These are phyloP conservation scores for Ceratocystiopsis minuta DNA, from an alignment of 2,329 filamentous ascomycete genomes.

Conservation along the genomic window DNA sequence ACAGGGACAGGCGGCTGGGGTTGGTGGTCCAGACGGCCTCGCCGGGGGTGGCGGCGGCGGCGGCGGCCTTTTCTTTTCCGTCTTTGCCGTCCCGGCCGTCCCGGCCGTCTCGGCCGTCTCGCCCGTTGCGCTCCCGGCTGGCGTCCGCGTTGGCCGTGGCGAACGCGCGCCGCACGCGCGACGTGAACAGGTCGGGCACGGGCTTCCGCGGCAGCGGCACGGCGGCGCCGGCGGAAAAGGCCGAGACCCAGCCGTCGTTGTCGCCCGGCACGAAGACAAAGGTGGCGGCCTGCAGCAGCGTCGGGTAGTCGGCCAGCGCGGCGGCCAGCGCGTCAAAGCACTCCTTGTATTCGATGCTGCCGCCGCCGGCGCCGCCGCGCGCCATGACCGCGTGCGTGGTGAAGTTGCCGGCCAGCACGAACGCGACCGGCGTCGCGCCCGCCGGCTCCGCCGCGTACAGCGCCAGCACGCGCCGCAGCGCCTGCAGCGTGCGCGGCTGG, in stretches of 20 bases:
- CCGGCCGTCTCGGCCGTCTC: too few relatives aligned
- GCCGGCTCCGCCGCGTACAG: conserved; percentile 50
- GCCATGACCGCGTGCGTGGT: conserved; percentile 46
- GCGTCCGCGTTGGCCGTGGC: conserved; percentile 56
- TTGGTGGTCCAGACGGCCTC: conserved; percentile 81
- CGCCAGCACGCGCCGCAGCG: conserved; percentile 60
- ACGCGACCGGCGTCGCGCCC: conserved; percentile 52
- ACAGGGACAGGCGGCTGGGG: conserved; percentile 63
- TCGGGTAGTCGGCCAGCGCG: conserved; percentile 66
- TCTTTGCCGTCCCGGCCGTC: too few relatives aligned
- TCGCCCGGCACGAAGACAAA: conserved; percentile 92
- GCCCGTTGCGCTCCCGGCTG: conserved; percentile 2
- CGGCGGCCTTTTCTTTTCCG: too few relatives aligned
- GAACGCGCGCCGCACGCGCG: conserved; percentile 65
- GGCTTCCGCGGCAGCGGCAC: conserved; percentile 49
- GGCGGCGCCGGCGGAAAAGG: conserved; percentile 61
- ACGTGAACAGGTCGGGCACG: conserved; percentile 82
- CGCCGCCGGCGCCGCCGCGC: conserved; percentile 44
- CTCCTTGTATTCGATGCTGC: conserved; percentile 93
- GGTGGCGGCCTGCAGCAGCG: conserved; percentile 58
- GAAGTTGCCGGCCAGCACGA: conserved; percentile 80
- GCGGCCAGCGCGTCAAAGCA: conserved; percentile 78
- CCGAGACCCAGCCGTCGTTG: conserved; percentile 90
- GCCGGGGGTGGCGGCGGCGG: conserved; percentile 31
- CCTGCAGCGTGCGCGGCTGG: conserved; percentile 61